Evolutionary conservation across 305 asterid species (phyloP).

Genomic region (Fraxinus greggii): DNA sequence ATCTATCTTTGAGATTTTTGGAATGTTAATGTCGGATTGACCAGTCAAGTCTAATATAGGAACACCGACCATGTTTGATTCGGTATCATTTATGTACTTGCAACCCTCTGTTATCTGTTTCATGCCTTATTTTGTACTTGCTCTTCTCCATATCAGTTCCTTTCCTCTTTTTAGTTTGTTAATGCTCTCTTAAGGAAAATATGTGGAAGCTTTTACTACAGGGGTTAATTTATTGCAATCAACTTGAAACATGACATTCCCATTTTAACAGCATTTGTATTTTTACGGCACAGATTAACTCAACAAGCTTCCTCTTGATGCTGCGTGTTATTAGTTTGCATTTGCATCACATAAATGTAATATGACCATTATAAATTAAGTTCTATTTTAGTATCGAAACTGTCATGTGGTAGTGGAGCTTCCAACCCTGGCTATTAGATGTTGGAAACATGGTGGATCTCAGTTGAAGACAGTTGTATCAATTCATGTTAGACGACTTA

Average conservation of each 20-base stretch:
- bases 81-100: background rate
- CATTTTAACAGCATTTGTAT: background rate
- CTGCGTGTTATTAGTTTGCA: background rate
- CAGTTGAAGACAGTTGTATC: background rate
- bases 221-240: background rate
- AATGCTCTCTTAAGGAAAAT: background rate
- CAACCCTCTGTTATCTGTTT: background rate
- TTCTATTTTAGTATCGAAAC: background rate
- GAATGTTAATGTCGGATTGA: background rate
- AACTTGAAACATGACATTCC: background rate
- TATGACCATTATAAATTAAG: background rate
- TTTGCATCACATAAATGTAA: background rate
- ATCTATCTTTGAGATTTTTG: background rate
- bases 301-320: background rate
- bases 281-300: background rate
- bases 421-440: background rate
- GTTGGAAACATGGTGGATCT: background rate
- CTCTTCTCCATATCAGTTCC: background rate
- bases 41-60: background rate
- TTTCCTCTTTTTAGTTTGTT: background rate
- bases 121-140: background rate
- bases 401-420: background rate
- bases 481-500: background rate
- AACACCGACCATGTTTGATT: background rate
- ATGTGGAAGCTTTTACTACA: background rate